Evolutionary conservation across 257 asterid genomes (phyloP), one percentile per base, ranked within the genome.

Genomic region (Catharanthus roseus): DNA sequence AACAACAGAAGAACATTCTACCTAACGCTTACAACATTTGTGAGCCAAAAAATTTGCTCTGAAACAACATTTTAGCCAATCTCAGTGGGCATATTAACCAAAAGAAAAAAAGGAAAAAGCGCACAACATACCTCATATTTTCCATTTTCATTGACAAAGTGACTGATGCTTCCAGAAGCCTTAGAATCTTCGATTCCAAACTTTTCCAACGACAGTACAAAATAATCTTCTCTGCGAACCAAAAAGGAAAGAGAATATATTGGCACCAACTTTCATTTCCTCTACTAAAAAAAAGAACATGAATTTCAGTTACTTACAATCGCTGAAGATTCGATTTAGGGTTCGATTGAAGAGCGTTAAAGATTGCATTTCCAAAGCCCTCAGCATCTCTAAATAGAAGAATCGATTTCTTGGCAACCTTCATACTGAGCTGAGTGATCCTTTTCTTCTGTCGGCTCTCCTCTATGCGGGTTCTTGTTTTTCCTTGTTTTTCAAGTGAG

Each of bases 111-210:
- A 38, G 42, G 8, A 8, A 38, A 8, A 38, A 38, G 3, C 5
- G 42, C 8, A 3, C 42, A 38, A 8, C 3, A 8, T 38, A 90
- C 98, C 95, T 85, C 91, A 72, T 70, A 84, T n/a, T 38, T 54
- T 68, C 86, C 91, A 66, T 70, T 64, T 10, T 81, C 70, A 78
- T 76, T 47, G 74, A 85, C 73, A 68, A 81, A 88, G 78, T 92
- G 92, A 64, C 84, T 72, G 45, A 82, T n/a, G 34, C 78, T 71
- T 0, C 92, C 91, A 9, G 90, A 83, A 51, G 86, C 93, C 73
- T 75, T 85, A 58, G 31, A 78, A 79, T 90, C 85, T 51, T 74
- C 83, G 78, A 90, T 79, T 62, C 97, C 96, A 24, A 85, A 92
- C 72, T 79, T 16, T 44, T 87, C 88, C 79, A 92, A 70, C 4